Percentiles rank a stretch among this genome's conserved stretches.
These are phyloP conservation scores for Leavenworthia alabamica DNA, from an alignment of 345 rosid genomes.

Conservation along the genomic window DNA sequence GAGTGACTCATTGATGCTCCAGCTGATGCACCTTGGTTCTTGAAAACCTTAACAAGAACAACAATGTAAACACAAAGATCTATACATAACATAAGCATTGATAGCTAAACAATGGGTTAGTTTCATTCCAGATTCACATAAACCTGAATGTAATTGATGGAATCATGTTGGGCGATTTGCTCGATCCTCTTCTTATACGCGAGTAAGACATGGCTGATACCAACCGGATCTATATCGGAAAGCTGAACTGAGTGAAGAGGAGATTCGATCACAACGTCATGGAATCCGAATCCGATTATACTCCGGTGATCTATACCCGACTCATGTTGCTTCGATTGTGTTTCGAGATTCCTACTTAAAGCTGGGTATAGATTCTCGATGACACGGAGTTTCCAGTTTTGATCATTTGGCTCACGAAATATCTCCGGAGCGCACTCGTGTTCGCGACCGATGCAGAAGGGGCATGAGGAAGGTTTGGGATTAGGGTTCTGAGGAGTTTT, in stretches of 20 bases:
- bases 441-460: slow-evolving; percentile 85
- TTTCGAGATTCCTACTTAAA: slow-evolving; percentile 45
- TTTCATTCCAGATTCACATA: neutral
- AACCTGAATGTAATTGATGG: slow-evolving; percentile 71
- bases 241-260: slow-evolving; percentile 66
- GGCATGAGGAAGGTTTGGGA: slow-evolving; percentile 38
- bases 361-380: slow-evolving; percentile 87
- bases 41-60: slow-evolving; percentile 58
- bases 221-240: slow-evolving; percentile 44
- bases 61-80: neutral
- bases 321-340: slow-evolving; percentile 8
- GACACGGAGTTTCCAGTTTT: slow-evolving; percentile 68
- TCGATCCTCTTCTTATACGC: slow-evolving; percentile 65
- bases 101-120: neutral
- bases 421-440: slow-evolving; percentile 79
- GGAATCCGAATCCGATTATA: slow-evolving; percentile 62
- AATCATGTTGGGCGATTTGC: slow-evolving; percentile 44
- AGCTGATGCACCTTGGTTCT: slow-evolving; percentile 91
- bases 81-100: neutral
- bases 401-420: slow-evolving; percentile 58
- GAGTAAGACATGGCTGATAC: slow-evolving; percentile 58
- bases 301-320: slow-evolving; percentile 15
- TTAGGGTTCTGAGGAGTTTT: slow-evolving; percentile 40
- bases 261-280: slow-evolving; percentile 79
- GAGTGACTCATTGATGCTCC: slow-evolving; percentile 95